phyloP scores from a whole-genome alignment of 2,329 filamentous ascomycete species.

The Beauveria sp. region DNA sequence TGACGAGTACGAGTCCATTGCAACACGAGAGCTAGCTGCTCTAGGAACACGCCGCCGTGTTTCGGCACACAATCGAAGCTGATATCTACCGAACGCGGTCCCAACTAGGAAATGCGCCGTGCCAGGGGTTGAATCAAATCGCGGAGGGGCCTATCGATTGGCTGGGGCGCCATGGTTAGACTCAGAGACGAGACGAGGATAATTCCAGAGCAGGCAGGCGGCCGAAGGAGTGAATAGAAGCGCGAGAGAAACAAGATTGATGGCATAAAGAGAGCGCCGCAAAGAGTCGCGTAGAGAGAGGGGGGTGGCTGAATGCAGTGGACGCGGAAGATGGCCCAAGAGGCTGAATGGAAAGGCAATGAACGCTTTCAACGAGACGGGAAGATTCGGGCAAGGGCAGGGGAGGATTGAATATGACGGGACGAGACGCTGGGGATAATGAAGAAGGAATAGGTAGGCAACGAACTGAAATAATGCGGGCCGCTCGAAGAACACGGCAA shows the following conservation, averaged over 20 bases:
- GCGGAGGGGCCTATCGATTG: slow-evolving; percentile 1
- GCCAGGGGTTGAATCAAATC: neutral
- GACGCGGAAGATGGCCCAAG: neutral
- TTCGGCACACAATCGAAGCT: neutral
- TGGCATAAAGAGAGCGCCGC: slow-evolving; percentile 8
- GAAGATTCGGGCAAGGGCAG: neutral
- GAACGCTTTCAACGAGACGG: neutral
- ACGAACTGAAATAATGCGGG: slow-evolving; percentile 11
- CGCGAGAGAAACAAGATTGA: neutral
- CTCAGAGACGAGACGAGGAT: neutral
- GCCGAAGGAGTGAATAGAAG: slow-evolving; percentile 1
- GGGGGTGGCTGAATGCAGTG: neutral
- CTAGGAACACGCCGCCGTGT: neutral
- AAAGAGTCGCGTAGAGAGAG: neutral
- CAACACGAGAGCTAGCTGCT: neutral
- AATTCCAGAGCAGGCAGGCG: neutral
- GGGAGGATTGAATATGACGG: slow-evolving; percentile 7
- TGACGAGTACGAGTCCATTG: slow-evolving; percentile 20
- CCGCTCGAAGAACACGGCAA: slow-evolving; percentile 2
- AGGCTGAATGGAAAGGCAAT: neutral
- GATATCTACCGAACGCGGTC: neutral
- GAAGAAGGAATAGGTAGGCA: slow-evolving; percentile 1
- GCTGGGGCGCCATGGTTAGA: slow-evolving; percentile 6
- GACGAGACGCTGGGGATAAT: neutral
- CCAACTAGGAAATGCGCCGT: neutral